phyloP scores from a whole-genome alignment of 2,329 filamentous ascomycete genomes.

The Zymoseptoria ardabiliae region DNA sequence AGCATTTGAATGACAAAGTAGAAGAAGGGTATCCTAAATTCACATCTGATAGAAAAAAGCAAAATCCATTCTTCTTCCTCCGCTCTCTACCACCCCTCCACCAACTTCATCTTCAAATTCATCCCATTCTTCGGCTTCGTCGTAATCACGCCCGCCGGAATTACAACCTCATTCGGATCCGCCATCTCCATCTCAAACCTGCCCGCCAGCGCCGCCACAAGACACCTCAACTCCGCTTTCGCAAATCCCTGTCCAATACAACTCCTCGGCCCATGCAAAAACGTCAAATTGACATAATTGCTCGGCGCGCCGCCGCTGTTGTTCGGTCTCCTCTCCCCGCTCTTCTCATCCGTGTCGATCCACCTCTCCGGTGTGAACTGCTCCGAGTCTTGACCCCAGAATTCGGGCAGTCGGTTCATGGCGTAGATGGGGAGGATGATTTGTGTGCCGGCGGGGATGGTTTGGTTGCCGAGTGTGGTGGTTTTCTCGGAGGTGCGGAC shows the following conservation, averaged over 20 bases:
- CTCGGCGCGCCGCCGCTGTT: constrained; percentile 67
- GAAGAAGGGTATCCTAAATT: not conserved
- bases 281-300: constrained; percentile 20
- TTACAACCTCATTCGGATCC: constrained; percentile 19
- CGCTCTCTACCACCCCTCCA: constrained; percentile 15
- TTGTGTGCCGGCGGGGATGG: constrained; percentile 34
- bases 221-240: constrained; percentile 23
- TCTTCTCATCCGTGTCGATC: constrained; percentile 32
- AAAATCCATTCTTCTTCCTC: not conserved
- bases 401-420: constrained; percentile 34
- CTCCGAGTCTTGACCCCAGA: constrained; percentile 39
- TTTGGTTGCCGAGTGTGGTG: constrained; percentile 34
- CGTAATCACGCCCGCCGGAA: constrained; percentile 20
- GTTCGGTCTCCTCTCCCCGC: constrained; percentile 28
- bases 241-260: constrained; percentile 79
- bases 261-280: constrained; percentile 57
- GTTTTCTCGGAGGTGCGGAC: constrained; percentile 37
- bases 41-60: no score
- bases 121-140: constrained; percentile 25
- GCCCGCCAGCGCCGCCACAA: constrained; percentile 24
- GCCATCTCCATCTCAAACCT: constrained; percentile 22
- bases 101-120: constrained; percentile 17
- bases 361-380: constrained; percentile 40
- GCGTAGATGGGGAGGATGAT: constrained; percentile 36
- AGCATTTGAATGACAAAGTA: not conserved